Conservation (phyloP, 495 filamentous ascomycete species). For the Podospora appendiculata region DNA sequence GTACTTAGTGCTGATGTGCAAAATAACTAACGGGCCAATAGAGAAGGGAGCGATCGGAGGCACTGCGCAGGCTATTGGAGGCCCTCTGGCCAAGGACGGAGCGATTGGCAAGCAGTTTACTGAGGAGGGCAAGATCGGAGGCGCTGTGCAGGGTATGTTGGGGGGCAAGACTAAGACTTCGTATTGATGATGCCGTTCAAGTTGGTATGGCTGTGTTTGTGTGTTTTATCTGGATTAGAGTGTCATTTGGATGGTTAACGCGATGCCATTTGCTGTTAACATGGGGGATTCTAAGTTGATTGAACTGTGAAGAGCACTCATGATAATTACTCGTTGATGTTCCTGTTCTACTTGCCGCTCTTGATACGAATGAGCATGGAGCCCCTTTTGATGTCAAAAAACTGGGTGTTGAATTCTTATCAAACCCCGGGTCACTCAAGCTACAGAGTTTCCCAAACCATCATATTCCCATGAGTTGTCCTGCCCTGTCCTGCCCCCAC, state of each 20-base stretch:
- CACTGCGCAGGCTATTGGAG: slow-evolving; percentile 44
- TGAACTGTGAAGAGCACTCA: no score
- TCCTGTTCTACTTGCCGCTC: no score
- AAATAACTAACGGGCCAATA: no score
- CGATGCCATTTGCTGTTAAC: neutral
- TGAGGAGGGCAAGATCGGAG: slow-evolving; percentile 36
- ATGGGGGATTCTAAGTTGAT: no score
- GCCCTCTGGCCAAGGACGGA: slow-evolving; percentile 42
- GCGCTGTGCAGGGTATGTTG: slow-evolving; percentile 30
- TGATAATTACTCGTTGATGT: no score
- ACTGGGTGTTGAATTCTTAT: no score
- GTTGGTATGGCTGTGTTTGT: neutral
- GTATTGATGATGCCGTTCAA: neutral
- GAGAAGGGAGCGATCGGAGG: slow-evolving; percentile 44
- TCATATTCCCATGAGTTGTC: no score
- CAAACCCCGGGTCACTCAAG: no score
- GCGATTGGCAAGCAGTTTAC: slow-evolving; percentile 44
- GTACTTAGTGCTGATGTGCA: no score
- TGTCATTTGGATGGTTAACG: no score
- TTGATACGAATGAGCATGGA: no score
- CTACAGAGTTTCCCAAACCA: no score
- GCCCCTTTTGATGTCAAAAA: neutral
- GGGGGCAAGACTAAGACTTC: slow-evolving; percentile 16
- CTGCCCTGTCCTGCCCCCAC: neutral
- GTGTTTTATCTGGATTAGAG: neutral